Conservation (phyloP, 192 early-diverging fungal species). For the Phlyctochytrium planicorne region DNA sequence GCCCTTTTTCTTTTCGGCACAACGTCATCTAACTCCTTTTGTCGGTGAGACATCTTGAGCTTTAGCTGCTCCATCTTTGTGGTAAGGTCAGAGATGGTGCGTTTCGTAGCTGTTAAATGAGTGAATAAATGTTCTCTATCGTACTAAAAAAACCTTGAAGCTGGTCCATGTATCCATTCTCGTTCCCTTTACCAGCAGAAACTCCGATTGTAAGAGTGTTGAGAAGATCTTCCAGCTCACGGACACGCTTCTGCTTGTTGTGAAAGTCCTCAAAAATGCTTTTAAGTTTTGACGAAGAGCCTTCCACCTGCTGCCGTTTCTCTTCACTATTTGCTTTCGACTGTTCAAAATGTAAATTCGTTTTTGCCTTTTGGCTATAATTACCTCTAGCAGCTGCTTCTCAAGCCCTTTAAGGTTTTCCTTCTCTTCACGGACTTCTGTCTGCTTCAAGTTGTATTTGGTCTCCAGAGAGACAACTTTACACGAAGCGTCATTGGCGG, state of each 20-base stretch:
- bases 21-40: slow-evolving; percentile 71
- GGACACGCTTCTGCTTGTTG: slow-evolving; percentile 55
- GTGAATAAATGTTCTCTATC: background rate
- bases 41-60: slow-evolving; percentile 72
- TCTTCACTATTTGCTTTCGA: background rate
- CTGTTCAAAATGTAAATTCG: no score
- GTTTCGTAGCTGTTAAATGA: slow-evolving; percentile 19
- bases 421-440: slow-evolving; percentile 76
- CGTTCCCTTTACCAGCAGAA: slow-evolving; percentile 84
- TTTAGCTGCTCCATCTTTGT: slow-evolving; percentile 70
- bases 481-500: background rate
- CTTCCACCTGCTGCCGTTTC: slow-evolving; percentile 1
- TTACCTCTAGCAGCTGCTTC: slow-evolving; percentile 11
- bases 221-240: slow-evolving; percentile 77
- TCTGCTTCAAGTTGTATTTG: slow-evolving; percentile 77
- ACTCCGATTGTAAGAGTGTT: slow-evolving; percentile 93
- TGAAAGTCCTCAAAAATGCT: slow-evolving; percentile 52
- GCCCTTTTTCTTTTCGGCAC: slow-evolving; percentile 67
- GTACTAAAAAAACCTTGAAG: slow-evolving; percentile 56
- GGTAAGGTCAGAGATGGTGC: slow-evolving; percentile 12
- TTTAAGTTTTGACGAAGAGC: slow-evolving; percentile 43
- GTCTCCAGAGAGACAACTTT: slow-evolving; percentile 43
- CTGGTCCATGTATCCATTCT: slow-evolving; percentile 96
- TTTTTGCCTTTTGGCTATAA: no score
- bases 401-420: background rate